Evolutionary conservation across 306 rosid genomes (phyloP).

Genomic region (Delonix regia): DNA sequence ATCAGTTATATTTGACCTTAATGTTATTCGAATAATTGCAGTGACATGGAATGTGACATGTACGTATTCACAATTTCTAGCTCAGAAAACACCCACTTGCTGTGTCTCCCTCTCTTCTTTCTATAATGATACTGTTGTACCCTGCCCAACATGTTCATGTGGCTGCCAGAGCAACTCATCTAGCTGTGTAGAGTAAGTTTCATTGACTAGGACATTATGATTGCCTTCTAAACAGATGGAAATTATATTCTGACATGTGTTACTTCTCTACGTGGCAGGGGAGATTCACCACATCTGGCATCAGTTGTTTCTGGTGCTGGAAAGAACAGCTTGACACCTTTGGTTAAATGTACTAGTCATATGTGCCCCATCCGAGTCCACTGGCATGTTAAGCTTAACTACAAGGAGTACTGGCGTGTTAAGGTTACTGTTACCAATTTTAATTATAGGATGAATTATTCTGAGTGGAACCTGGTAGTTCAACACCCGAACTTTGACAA

Average conservation of each 20-base stretch:
- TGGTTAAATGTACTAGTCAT: slow-evolving; percentile 81
- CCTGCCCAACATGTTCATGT: slow-evolving; percentile 80
- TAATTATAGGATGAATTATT: slow-evolving; percentile 75
- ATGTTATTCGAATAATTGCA: slow-evolving; percentile 43
- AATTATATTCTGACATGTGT: slow-evolving; percentile 7
- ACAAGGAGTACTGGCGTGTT: slow-evolving; percentile 87
- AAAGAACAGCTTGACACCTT: slow-evolving; percentile 48
- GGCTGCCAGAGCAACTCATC: slow-evolving; percentile 67
- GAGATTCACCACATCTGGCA: slow-evolving; percentile 58
- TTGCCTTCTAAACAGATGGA: slow-evolving; percentile 16
- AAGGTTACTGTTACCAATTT: slow-evolving; percentile 86
- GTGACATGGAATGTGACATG: slow-evolving; percentile 97
- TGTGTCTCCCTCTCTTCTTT: slow-evolving; percentile 91
- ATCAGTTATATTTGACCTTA: slow-evolving; percentile 5
- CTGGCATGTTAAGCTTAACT: slow-evolving; percentile 87
- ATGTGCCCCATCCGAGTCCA: slow-evolving; percentile 93
- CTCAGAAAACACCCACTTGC: slow-evolving; percentile 76
- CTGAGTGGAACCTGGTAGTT: slow-evolving; percentile 81
- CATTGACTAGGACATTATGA: slow-evolving; percentile 22
- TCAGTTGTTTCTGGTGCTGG: slow-evolving; percentile 57
- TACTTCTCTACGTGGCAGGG: slow-evolving; percentile 43
- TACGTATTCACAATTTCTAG: slow-evolving; percentile 84
- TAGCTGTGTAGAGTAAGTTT: slow-evolving; percentile 71
- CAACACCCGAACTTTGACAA: slow-evolving; percentile 96
- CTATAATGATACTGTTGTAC: slow-evolving; percentile 75